Evolutionary conservation across 225 moss, liverwort and hornwort genomes (phyloP), one percentile per base, ranked within the genome.

Genomic region (Pseudisothecium myosuroides): DNA sequence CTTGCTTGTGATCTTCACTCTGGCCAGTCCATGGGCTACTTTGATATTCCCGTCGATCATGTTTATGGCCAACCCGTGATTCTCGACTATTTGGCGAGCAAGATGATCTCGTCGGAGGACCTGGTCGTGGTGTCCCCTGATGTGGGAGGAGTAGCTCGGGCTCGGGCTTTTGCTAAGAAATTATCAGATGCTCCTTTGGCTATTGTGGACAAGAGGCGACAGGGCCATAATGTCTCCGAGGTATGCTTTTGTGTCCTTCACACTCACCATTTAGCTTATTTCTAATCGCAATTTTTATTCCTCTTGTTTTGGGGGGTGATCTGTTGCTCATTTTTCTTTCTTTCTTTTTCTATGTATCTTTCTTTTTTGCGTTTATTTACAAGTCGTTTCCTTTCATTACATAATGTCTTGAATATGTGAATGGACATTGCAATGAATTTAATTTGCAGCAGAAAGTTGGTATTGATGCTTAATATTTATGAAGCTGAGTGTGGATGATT

Each of bases 21-120:
- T 45, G 96, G 97, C 72, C 98, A 98, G 89, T 93, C 98, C 27
- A 97, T 97, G 96, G 98, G 98, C 84, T 98, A 98, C 91, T 98
- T 98, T 76, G 98, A 98, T 92, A 98, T 98, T 82, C 98, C 98
- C 36, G 98, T 98, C 52, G 98, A 98, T 89, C 98, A 98, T 93
- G 97, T 98, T 28, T 98, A 98, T 89, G 98, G 98, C 81, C 98
- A 98, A 95, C 98, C 98, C 83, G 98, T 98, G 67, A 98, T 98
- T 82, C 95, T 98, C 49, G 98, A 98, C 88, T 98, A 98, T 88
- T 94, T 98, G 84, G 98, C 98, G 17, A 98, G 98, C 93, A 98
- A 98, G 95, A 97, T 98, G 98, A 94, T 98, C 54, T 96, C 98
- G 55, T 95, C 97, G 62, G 96, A 96, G 17, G 98, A 98, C 88